phyloP scores from a whole-genome alignment of 371 early-diverging fungal genomes.

The Rhizopus arrhizus region DNA sequence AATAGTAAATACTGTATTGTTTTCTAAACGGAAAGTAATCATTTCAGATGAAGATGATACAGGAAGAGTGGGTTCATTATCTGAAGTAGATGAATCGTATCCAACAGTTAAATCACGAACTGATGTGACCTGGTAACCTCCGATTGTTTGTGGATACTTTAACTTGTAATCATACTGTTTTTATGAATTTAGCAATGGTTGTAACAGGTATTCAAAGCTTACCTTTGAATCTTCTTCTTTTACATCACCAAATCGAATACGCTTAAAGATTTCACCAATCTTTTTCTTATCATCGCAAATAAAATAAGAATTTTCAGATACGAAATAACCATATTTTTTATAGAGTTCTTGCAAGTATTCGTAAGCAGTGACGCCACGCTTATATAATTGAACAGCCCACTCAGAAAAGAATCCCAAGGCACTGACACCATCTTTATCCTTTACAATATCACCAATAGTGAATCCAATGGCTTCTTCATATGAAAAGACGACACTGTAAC shows the following conservation, averaged over 20 bases:
- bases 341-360: conserved; percentile 77
- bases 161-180: conserved; percentile 43
- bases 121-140: conserved; percentile 65
- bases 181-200: background rate
- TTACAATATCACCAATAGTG: conserved; percentile 74
- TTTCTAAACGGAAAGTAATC: conserved; percentile 87
- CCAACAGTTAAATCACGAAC: conserved; percentile 90
- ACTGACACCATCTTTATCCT: conserved; percentile 86
- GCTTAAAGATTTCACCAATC: conserved; percentile 72
- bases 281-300: conserved; percentile 77
- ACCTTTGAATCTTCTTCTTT: conserved; percentile 16
- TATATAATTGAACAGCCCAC: conserved; percentile 71
- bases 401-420: conserved; percentile 87
- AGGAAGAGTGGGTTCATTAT: conserved; percentile 72
- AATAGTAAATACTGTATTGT: conserved; percentile 73
- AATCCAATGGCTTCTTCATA: conserved; percentile 96
- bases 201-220: background rate
- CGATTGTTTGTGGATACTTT: conserved; percentile 75
- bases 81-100: conserved; percentile 75
- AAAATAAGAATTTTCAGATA: conserved; percentile 87
- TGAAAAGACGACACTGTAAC: conserved; percentile 74
- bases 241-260: conserved; percentile 77
- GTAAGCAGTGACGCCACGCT: conserved; percentile 61
- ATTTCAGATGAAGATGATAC: conserved; percentile 84
- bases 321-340: conserved; percentile 84